Conservation (phyloP, 2,329 filamentous ascomycete species). For the Fusarium pilosicola region DNA sequence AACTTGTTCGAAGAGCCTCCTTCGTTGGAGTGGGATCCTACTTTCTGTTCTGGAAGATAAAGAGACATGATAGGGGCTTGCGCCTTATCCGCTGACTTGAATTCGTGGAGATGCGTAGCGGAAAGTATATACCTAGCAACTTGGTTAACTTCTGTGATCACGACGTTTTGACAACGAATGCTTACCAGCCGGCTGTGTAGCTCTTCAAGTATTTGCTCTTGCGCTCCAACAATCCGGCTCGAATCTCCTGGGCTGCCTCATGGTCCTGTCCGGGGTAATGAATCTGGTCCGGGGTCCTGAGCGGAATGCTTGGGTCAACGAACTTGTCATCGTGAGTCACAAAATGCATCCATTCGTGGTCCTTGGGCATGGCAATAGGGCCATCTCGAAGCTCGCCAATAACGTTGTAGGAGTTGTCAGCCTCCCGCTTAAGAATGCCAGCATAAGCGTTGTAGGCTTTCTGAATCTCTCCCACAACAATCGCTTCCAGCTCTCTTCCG, state of each 20-base stretch:
- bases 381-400: constrained; percentile 85
- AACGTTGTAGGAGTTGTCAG: constrained; percentile 80
- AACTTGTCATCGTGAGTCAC: constrained; percentile 85
- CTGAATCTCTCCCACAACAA: constrained; percentile 96
- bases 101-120: constrained; percentile 96
- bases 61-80: constrained; percentile 96
- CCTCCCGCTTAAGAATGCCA: constrained; percentile 89
- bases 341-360: constrained; percentile 89
- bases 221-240: constrained; percentile 90
- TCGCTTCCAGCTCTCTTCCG: constrained; percentile 92
- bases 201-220: constrained; percentile 99
- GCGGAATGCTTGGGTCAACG: constrained; percentile 82
- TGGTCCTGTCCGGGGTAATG: constrained; percentile 92
- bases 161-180: neutral
- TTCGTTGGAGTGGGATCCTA: constrained; percentile 87
- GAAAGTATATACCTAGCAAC: constrained; percentile 88
- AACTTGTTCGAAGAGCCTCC: constrained; percentile 95
- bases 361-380: constrained; percentile 92
- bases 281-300: constrained; percentile 83
- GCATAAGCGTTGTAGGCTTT: constrained; percentile 97
- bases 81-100: constrained; percentile 95
- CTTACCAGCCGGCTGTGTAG: constrained; percentile 93
- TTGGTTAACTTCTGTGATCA: constrained; percentile 9
- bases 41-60: constrained; percentile 92
- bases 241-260: constrained; percentile 82